Evolutionary conservation across 73 alveolate species (phyloP).

Genomic region (Paramecium primaurelia): DNA sequence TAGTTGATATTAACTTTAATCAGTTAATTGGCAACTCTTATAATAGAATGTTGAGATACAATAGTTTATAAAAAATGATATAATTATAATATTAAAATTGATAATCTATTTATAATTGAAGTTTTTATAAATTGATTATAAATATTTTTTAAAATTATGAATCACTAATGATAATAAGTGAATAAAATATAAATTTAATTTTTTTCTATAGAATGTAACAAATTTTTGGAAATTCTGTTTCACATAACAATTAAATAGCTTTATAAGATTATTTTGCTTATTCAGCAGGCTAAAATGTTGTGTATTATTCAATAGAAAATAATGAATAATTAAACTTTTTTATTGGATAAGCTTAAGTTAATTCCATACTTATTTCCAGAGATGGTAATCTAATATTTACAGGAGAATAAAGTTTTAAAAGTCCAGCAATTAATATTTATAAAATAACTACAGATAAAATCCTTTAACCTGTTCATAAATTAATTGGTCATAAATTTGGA

Average conservation of each 20-base stretch:
- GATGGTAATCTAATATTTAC: background rate
- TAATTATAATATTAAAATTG: no score
- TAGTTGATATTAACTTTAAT: no score
- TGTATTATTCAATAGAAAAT: background rate
- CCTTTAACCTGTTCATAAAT: background rate
- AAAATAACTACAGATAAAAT: background rate
- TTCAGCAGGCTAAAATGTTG: constrained; percentile 27
- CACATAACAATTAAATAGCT: background rate
- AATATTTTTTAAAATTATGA: no score
- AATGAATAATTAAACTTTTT: background rate
- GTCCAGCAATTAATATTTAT: background rate
- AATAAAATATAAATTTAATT: background rate
- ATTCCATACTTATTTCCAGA: background rate
- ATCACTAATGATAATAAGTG: no score
- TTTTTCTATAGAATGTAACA: background rate
- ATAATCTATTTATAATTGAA: no score
- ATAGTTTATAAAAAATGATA: no score
- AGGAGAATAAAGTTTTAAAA: background rate
- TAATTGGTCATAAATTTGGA: constrained; percentile 92
- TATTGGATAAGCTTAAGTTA: background rate
- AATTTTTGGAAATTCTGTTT: background rate
- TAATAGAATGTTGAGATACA: no score
- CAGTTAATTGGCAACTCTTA: no score
- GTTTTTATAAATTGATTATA: no score
- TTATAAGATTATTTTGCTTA: background rate